Percentiles rank a stretch among this genome's conserved stretches.
Evolutionary conservation across 257 asterid genomes (phyloP).

Genomic region (Sherardia arvensis): DNA sequence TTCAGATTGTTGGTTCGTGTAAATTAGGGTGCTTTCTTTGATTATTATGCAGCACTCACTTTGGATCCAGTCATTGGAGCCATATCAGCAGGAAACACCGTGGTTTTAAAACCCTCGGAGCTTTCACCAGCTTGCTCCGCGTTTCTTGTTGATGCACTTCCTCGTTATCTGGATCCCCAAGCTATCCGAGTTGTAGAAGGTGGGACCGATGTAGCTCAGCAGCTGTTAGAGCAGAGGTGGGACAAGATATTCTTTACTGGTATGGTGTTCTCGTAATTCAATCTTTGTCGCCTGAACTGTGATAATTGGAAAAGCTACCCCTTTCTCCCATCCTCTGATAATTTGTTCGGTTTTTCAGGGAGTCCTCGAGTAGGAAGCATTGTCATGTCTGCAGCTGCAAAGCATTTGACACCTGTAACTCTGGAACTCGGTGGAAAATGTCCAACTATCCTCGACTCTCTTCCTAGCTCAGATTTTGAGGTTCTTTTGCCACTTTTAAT

Average conservation of each 20-base stretch:
- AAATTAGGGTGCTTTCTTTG: constrained; percentile 1
- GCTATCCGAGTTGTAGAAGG: constrained; percentile 72
- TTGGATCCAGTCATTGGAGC: constrained; percentile 87
- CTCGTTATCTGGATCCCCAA: constrained; percentile 60
- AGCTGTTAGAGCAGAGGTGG: constrained; percentile 63
- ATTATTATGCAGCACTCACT: constrained; percentile 45
- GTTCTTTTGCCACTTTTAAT: constrained; percentile 18
- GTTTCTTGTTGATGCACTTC: constrained; percentile 41
- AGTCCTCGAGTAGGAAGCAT: constrained; percentile 67
- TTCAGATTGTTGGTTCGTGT: constrained; percentile 8
- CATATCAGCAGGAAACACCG: constrained; percentile 81
- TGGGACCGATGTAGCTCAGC: constrained; percentile 51
- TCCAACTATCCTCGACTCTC: constrained; percentile 67
- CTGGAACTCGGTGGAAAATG: constrained; percentile 96
- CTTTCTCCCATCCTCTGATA: neutral
- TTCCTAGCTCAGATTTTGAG: constrained; percentile 53
- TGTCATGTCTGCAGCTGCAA: constrained; percentile 87
- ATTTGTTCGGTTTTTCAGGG: constrained; percentile 30
- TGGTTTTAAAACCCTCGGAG: constrained; percentile 69
- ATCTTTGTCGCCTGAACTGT: neutral
- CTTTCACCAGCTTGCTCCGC: constrained; percentile 73
- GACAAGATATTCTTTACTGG: constrained; percentile 96
- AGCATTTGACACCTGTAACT: constrained; percentile 87
- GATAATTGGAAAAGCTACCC: too few species aligned
- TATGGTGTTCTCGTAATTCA: constrained; percentile 12